Percentiles rank a stretch among this genome's conserved stretches.
These are phyloP conservation scores for Staphylotrichum tortipilum DNA, from an alignment of 495 filamentous ascomycete genomes.

Conservation along the genomic window DNA sequence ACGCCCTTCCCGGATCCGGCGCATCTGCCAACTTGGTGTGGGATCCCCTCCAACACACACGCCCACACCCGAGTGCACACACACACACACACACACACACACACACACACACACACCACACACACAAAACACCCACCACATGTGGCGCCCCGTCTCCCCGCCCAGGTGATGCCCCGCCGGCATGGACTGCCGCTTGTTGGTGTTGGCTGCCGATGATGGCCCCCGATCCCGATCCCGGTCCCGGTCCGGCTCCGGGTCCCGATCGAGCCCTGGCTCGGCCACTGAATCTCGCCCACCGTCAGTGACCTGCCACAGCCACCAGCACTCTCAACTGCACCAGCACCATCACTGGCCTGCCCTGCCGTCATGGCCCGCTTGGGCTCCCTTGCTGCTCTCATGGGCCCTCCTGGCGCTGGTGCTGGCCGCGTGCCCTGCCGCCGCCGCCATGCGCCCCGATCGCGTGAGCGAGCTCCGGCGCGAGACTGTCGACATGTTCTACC, in stretches of 20 bases:
- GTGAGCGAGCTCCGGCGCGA: constrained; percentile 53
- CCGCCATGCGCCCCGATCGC: constrained; percentile 44
- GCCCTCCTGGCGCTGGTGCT: constrained; percentile 10
- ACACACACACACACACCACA: too few relatives aligned
- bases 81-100: too few relatives aligned
- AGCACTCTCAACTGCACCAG: not conserved
- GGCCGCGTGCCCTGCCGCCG: constrained; percentile 23
- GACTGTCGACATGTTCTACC: constrained; percentile 89
- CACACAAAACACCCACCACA: constrained; percentile 24
- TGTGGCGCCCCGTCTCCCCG: constrained; percentile 23
- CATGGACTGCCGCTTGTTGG: constrained; percentile 26
- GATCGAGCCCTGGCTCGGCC: constrained; percentile 5
- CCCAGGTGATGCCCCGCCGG: constrained; percentile 40
- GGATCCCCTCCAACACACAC: too few relatives aligned
- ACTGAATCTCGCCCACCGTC: not conserved
- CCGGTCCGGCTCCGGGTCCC: constrained; percentile 2
- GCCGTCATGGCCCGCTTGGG: not conserved
- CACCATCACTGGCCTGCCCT: not conserved
- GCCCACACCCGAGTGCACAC: too few relatives aligned
- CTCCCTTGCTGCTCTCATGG: constrained; percentile 6
- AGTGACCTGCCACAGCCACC: too few relatives aligned
- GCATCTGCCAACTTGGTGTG: too few relatives aligned
- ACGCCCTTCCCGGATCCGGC: not conserved
- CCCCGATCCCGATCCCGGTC: constrained; percentile 9
- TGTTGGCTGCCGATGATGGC: constrained; percentile 15